These are phyloP conservation scores for Saccharomycopsis phalli DNA, from an alignment of 1,139 yeast species.

Conservation along the genomic window DNA sequence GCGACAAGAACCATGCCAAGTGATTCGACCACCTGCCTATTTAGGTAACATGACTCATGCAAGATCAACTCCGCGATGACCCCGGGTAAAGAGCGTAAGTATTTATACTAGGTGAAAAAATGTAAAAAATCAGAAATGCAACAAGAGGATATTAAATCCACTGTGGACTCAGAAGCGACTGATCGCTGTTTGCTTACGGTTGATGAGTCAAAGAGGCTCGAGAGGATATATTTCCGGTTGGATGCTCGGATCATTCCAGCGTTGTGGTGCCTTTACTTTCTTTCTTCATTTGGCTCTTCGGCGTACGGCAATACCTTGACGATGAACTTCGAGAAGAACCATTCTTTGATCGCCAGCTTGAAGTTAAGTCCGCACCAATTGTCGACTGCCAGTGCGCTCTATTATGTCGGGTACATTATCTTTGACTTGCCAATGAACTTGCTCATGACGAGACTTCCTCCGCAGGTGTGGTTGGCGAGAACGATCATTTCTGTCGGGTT, in stretches of 20 bases:
- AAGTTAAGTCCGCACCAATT: conserved; percentile 46
- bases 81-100: too few species aligned
- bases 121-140: too few species aligned
- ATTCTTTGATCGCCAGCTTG: conserved; percentile 51
- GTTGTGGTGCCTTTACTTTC: conserved; percentile 69
- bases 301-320: conserved; percentile 77
- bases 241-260: conserved; percentile 76
- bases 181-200: conserved; percentile 23
- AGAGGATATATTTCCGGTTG: conserved; percentile 54
- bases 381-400: conserved; percentile 72
- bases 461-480: conserved; percentile 79
- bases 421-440: conserved; percentile 87
- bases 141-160: too few species aligned
- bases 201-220: conserved; percentile 34
- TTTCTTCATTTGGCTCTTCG: conserved; percentile 69
- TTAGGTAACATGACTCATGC: too few species aligned
- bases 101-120: too few species aligned
- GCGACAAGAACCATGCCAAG: too few species aligned
- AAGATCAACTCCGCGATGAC: too few species aligned
- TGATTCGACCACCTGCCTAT: too few species aligned
- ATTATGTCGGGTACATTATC: conserved; percentile 73
- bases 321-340: conserved; percentile 59
- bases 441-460: conserved; percentile 73
- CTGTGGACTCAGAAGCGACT: too few species aligned
- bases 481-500: conserved; percentile 70